These are phyloP conservation scores for Claviceps sp. DNA, from an alignment of 2,329 filamentous ascomycete species.

Conservation along the genomic window DNA sequence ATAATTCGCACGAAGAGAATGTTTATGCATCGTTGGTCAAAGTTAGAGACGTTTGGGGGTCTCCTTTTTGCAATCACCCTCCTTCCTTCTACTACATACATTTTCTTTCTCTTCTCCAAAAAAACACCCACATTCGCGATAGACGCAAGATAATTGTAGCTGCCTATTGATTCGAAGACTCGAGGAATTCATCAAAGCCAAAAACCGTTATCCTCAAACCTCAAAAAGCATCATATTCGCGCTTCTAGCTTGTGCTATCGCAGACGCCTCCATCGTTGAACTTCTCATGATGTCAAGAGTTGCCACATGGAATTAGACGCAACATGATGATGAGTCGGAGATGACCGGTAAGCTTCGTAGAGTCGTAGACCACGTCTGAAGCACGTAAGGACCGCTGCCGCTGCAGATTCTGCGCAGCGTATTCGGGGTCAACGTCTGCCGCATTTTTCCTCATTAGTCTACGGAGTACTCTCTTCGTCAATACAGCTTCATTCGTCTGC, in stretches of 20 bases:
- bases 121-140: no score
- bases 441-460: no score
- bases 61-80: no score
- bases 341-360: conserved; percentile 11
- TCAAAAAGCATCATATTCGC: conserved; percentile 34
- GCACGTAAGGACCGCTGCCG: no score
- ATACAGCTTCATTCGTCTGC: no score
- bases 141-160: no score
- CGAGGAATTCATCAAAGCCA: conserved; percentile 42
- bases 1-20: no score
- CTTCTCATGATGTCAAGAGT: conserved; percentile 32
- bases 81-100: not conserved
- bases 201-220: conserved; percentile 49
- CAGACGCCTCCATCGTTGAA: conserved; percentile 50
- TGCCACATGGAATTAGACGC: conserved; percentile 29
- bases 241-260: conserved; percentile 21
- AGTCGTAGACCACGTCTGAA: conserved; percentile 14
- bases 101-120: not conserved
- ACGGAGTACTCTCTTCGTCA: no score
- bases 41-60: no score
- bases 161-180: not conserved
- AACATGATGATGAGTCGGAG: conserved; percentile 14
- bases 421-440: no score
- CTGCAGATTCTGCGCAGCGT: no score
- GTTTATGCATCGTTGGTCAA: no score